Conservation (phyloP, 306 rosid species). For the Lagenaria siceraria region DNA sequence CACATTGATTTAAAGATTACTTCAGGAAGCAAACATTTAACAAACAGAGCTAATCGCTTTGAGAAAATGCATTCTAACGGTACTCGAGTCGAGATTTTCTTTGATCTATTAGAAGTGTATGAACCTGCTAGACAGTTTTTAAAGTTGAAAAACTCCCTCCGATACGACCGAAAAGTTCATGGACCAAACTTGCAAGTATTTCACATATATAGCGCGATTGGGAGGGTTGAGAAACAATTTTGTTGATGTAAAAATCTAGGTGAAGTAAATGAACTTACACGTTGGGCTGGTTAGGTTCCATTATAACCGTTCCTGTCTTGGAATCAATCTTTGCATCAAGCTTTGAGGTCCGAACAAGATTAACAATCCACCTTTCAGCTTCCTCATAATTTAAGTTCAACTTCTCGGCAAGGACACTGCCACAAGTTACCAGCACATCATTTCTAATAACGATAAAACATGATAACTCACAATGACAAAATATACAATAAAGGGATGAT, state of each 20-base stretch:
- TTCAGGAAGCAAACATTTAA: not conserved
- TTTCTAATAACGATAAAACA: not conserved
- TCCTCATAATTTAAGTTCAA: constrained; percentile 81
- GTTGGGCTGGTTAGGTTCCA: constrained; percentile 80
- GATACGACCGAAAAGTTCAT: not conserved
- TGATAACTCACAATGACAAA: not conserved
- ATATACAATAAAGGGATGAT: not conserved
- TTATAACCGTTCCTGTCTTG: constrained; percentile 46
- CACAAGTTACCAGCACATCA: not conserved
- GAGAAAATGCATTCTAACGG: not conserved
- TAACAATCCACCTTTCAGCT: constrained; percentile 91
- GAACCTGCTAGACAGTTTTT: not conserved
- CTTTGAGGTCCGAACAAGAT: constrained; percentile 73
- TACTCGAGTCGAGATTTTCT: no score
- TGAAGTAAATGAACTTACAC: constrained; percentile 40
- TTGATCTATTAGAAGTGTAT: not conserved
- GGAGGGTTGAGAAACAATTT: not conserved
- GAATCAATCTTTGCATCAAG: constrained; percentile 86
- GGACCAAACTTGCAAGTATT: not conserved
- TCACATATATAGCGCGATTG: not conserved
- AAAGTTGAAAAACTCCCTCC: not conserved
- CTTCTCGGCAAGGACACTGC: constrained; percentile 88
- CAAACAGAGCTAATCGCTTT: not conserved
- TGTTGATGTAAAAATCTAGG: not conserved
- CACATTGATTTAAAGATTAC: not conserved